A percentile compares a stretch with the other conserved stretches of the same genome.
Conservation (phyloP, 148 eudicot genomes). For the Cornus florida region DNA sequence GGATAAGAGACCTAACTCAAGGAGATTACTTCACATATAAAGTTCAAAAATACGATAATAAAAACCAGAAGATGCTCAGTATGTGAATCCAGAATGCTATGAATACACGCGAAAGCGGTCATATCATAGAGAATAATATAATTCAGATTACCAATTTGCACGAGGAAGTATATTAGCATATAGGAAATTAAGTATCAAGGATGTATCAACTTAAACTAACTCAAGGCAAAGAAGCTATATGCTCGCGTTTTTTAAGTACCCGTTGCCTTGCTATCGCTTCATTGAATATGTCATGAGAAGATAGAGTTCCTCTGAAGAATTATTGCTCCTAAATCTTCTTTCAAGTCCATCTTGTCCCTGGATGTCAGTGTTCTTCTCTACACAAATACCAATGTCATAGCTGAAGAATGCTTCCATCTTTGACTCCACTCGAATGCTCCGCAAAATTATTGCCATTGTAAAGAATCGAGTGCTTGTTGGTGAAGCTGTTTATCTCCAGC, state of each 20-base stretch:
- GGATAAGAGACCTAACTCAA: no score
- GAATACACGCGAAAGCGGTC: no score
- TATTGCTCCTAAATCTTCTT: background rate
- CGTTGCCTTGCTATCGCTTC: background rate
- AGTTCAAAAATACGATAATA: no score
- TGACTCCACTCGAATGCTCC: background rate
- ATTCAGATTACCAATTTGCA: background rate
- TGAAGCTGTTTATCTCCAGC: slow-evolving; percentile 77
- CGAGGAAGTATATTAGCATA: background rate
- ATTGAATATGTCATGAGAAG: background rate
- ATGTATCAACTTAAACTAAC: no score
- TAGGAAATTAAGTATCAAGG: no score
- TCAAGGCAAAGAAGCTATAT: background rate
- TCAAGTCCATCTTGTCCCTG: background rate
- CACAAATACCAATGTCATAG: background rate
- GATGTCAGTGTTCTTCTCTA: background rate
- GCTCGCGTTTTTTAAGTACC: background rate
- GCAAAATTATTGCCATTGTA: slow-evolving; percentile 41
- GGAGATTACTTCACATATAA: no score
- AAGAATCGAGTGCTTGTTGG: slow-evolving; percentile 55
- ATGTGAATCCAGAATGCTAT: no score
- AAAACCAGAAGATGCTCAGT: no score
- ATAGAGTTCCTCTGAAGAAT: background rate
- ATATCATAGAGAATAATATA: no score
- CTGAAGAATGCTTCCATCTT: background rate